Evolutionary conservation across 2,329 filamentous ascomycete species (phyloP), one percentile per base, ranked within the genome.

Genomic region (Phymatotrichopsis omnivora): DNA sequence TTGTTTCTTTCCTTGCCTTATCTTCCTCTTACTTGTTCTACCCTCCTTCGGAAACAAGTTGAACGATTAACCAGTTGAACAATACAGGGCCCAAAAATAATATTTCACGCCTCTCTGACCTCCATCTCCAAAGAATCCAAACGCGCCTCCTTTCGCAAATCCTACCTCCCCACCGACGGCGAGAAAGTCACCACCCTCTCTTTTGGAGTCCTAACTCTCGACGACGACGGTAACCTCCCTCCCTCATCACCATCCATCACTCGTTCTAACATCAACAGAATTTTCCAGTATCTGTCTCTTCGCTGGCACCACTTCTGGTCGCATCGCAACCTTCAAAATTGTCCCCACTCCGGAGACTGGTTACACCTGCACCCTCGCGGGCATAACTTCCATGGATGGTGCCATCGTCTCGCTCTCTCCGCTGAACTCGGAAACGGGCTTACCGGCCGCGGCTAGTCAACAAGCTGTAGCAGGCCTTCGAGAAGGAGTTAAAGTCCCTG

Each of bases 231-330:
- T 72, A 63, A 56, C 61, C 17, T 35, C 33, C 12, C 7, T 24
- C 11, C 17, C 23, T 41, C 11, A 17, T 37, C 16, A 8, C 24
- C 42, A 25, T 19, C 2, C 22, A 31, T 16, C 28, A 30, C 28
- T 8, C 16, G 5, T 23, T 17, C 14, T 14, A 7, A 28, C 14
- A 19, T 37, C 60, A 66, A 49, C 16, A 54, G 75, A 85, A 54
- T 98, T 93, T 62, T 96, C 91, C 1, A 95, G 86, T 59, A 93
- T 98, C 45, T 77, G 81, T 47, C 82, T 91, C 55, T 93, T 96
- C 56, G 83, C 93, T 2, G 91, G 91, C 16, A 96, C 91, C 0
- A 87, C 80, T 55, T 64, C 77, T 23, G 91, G 91, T 30, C 85
- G 84, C 57, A 68, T 96, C 14, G 77, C 80, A 5, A 96, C 89